Evolutionary conservation across 352 stramenopile genomes (phyloP), one percentile per base, ranked within the genome.

Genomic region (Globisporangium nodosum): DNA sequence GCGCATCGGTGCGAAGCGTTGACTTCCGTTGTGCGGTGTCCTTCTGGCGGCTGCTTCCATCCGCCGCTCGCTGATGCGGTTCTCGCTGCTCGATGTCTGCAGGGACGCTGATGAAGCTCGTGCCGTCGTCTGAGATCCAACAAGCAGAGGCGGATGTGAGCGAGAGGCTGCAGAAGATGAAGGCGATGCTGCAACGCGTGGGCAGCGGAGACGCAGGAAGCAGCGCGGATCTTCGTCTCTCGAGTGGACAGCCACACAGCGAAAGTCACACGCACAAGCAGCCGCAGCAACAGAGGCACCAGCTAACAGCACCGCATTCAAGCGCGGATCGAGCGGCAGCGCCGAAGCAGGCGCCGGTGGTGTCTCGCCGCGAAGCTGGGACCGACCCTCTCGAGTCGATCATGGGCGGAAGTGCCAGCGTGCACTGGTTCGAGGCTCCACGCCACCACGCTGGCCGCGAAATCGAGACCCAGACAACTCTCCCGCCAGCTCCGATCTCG

Each of bases 301-400:
- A 24, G 21, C 21, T 24, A 24, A 24, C 0, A 24, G 21, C 1
- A 1, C 21, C 21, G 21, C 21, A 24, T 1, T 24, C 21, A 24
- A 24, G 21, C 21, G 21, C 21, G 21, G 21, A 24, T 24, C 21
- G 21, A 24, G 21, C 21, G 21, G 21, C 21, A 24, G 21, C 21
- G 21, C 21, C 21, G 21, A 24, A 24, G 21, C 21, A 24, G 1
- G 21, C 21, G 21, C 21, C 21, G 21, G 21, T 24, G 21, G 48
- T 20, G 39, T 13, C 48, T 21, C 24, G 5, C 0, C 21, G 48
- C 3, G 74, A 87, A 40, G 66, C 72, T 35, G 72, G 78, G 9
- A 88, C 76, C 7, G 73, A 89, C 54, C 74, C 76, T 1, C 46
- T 87, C 3, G 76, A 87, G n/a, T 74, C 74, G 20, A 54, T 84